Evolutionary conservation across 805 yeast genomes (phyloP).

Genomic region (Schwanniomyces sp.): DNA sequence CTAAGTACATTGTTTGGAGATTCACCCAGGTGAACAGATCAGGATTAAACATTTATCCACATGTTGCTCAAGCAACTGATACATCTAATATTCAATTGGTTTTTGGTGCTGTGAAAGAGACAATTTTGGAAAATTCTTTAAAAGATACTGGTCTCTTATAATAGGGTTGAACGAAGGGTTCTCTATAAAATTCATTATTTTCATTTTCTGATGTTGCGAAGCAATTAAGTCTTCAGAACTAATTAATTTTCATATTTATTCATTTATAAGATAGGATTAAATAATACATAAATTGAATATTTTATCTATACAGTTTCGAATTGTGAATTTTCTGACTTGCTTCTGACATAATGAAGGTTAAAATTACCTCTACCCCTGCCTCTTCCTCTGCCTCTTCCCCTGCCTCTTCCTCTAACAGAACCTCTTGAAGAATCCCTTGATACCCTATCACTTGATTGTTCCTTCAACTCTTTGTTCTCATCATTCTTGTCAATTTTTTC

Average conservation of each 20-base stretch:
- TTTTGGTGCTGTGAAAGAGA: constrained; percentile 80
- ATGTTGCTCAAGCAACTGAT: constrained; percentile 93
- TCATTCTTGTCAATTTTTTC: not conserved
- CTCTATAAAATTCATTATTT: not conserved
- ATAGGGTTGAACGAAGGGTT: not conserved
- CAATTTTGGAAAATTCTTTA: constrained; percentile 71
- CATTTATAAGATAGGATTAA: not conserved
- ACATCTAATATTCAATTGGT: constrained; percentile 85
- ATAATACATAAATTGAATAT: not conserved
- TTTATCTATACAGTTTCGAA: not conserved
- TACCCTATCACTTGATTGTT: not conserved
- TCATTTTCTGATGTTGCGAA: not conserved
- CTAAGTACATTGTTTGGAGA: constrained; percentile 85
- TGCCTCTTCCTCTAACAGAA: constrained; percentile 7
- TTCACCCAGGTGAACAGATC: constrained; percentile 83
- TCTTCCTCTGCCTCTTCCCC: constrained; percentile 15
- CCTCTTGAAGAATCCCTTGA: constrained; percentile 7
- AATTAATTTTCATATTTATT: not conserved
- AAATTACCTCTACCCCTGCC: constrained; percentile 19
- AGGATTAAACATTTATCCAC: constrained; percentile 80
- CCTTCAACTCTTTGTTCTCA: not conserved
- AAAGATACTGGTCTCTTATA: constrained; percentile 72
- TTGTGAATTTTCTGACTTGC: constrained; percentile 5
- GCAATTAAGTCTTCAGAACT: not conserved
- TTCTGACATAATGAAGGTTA: constrained; percentile 26